Base-by-base conservation (phyloP, 805 yeast genomes). In the Zygoascus flipseniorum region DNA sequence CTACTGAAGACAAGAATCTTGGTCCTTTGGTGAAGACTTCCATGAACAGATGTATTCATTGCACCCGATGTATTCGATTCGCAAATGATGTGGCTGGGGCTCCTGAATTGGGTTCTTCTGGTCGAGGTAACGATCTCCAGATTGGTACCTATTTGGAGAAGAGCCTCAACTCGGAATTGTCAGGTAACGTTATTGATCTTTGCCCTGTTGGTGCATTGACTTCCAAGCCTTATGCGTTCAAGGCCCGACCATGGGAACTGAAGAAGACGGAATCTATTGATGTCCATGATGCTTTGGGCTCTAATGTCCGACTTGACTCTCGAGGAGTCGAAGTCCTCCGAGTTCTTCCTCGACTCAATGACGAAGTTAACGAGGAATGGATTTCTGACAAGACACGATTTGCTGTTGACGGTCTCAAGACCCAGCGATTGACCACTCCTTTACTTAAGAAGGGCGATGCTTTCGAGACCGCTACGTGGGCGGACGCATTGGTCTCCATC, bases 131-230 rank as follows among this genome's bases (percentile, higher is more conserved):
- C 69, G 95, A 87, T 65, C 79, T 88, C 83, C 95, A 87, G 73
- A 87, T 87, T 65, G 96, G 96, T 60, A 87, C 95, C 31, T 87
- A 86, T 68, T 81, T 88, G 57, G 90, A 86, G 71, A 78, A 89
- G 72, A 86, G 86, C 69, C 79, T 87, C 65, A 85, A 86, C 72
- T 78, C 89, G 9, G 96, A 87, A 72, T 72, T 87, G 74, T 83
- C 90, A 48, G 96, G 95, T 65, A 87, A 87, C 73, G 82, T 87
- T 60, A 80, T 88, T 60, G 96, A 87, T 69, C 76, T 87, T 61
- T 87, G 96, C 73, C 96, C 96, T 19, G 96, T 87, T 58, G 96
- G 96, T 63, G 96, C 96, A 1, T 79, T 87, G 63, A 88, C 96
- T 37, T 81, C 88, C 31, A 88, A 88, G 71, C 96, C 96, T 26